Evolutionary conservation across 495 filamentous ascomycete species (phyloP).

Genomic region (Saxispiralis lemnorum): DNA sequence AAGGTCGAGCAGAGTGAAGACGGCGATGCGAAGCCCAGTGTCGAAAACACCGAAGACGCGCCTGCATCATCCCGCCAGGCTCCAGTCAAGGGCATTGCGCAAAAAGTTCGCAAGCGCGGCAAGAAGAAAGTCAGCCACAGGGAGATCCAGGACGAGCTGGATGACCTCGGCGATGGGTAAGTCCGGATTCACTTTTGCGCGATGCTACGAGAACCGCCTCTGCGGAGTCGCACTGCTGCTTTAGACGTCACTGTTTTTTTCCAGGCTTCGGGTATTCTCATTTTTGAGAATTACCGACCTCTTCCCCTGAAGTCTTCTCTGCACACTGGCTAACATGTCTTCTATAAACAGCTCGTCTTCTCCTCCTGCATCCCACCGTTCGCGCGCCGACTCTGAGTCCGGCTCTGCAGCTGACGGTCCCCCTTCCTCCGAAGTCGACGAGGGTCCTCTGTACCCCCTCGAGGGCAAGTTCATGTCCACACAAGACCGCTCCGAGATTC

Average conservation of each 20-base stretch:
- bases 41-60: slow-evolving; percentile 11
- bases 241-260: not conserved
- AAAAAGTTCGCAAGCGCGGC: slow-evolving; percentile 10
- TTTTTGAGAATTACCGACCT: not conserved
- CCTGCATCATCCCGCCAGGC: not conserved
- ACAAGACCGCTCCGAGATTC: slow-evolving; percentile 64
- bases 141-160: slow-evolving; percentile 11
- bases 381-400: slow-evolving; percentile 79
- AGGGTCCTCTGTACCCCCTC: slow-evolving; percentile 60
- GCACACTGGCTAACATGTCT: not conserved
- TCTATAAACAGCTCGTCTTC: slow-evolving; percentile 8
- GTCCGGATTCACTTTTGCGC: not conserved
- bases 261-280: not conserved
- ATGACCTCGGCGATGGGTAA: not conserved
- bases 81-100: slow-evolving; percentile 8
- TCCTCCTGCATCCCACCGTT: slow-evolving; percentile 42
- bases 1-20: slow-evolving; percentile 2
- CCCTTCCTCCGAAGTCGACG: slow-evolving; percentile 31
- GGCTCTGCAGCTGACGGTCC: slow-evolving; percentile 39
- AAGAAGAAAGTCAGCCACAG: slow-evolving; percentile 7
- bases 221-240: not conserved
- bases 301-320: not conserved
- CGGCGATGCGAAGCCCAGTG: slow-evolving; percentile 7
- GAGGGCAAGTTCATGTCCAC: slow-evolving; percentile 71
- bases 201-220: not conserved